Evolutionary conservation across 495 filamentous ascomycete genomes (phyloP), one percentile per base, ranked within the genome.

Genomic region (Penicillium riverlandense): DNA sequence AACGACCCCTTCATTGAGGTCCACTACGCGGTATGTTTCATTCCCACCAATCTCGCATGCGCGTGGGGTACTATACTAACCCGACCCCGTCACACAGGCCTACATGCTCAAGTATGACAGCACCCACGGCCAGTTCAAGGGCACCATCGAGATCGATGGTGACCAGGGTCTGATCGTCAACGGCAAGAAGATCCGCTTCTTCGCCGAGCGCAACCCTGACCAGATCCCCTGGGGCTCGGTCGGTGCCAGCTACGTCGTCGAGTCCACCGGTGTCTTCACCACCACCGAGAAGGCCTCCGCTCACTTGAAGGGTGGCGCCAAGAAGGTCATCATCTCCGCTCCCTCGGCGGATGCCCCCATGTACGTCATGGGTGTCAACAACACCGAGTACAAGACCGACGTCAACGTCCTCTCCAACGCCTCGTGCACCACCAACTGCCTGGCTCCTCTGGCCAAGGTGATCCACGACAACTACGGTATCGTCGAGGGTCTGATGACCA

Each of bases 101-200:
- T 98, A 98, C 80, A 96, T 98, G 94, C 81, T 98, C 74, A 91
- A 92, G 77, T 98, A 97, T 66, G 92, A 98, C 78, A 88, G 86
- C 53, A 86, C 86, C 61, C 92, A 98, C 80, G 94, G 92, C 54
- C 72, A 80, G 70, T 98, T 97, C 85, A 94, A 96, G 75, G 92
- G 92, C 53, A 79, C 82, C 44, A 77, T 97, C 67, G 69, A 82
- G 65, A 71, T 85, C 58, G 75, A 80, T 47, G 54, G 38, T 28
- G 84, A 79, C 55, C 74, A 77, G 55, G 84, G 88, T 62, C 85
- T 98, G 48, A 66, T 82, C 48, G 82, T 97, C 73, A 92, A 96
- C 72, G 89, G 88, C 82, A 96, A 96, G 85, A 85, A 74, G 58
- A 78, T 98, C 79, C 83, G 82, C 72, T 96, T 98, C 83, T 95